Evolutionary conservation across 1,139 yeast species (phyloP), one percentile per base, ranked within the genome.

Genomic region (Blastobotrys illinoisensis): DNA sequence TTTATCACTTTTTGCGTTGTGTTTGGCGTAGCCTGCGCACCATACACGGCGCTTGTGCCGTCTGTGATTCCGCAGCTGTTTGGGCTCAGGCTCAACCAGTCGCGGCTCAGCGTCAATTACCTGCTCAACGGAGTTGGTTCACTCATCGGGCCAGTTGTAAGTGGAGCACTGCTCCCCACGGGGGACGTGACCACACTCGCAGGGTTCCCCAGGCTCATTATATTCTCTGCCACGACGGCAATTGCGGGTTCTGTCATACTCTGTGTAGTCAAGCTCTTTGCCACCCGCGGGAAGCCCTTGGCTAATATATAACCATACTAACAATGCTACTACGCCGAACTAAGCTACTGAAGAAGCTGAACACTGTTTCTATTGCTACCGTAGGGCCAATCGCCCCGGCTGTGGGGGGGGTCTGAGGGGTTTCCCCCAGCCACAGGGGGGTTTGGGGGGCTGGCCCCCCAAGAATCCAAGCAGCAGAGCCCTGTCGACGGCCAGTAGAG

Each of bases 31-130:
- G 75, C 74, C 58, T 69, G 74, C 5, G 74, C 76, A 1, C 54
- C 63, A 9, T 64, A 72, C 9, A 63, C 74, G 44, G 66, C 78
- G 13, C 56, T 75, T 49, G 65, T 71, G 1, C 76, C 78, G 1
- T 64, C 71, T 0, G 63, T 66, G 16, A 54, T 71, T 23, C 64
- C 65, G 1, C 86, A 82, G 64, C 79, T 83, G 7, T 58, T 60
- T 50, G 62, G 62, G 2, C 77, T 82, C 9, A 78, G 79, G 32
- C 19, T 36, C 28, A 48, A 49, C 56, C n/a, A 48, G 50, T 11
- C 48, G 77, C 58, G 76, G 83, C 28, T 81, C 79, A 61, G 83
- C 86, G 0, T 73, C 81, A 67, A 80, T 81, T 62, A 79, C 80
- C 59, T 71, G 79, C 26, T 78, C 81, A 54, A 76, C 83, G 5